Conservation (phyloP, 805 yeast species). For the Candida yuanshanica region DNA sequence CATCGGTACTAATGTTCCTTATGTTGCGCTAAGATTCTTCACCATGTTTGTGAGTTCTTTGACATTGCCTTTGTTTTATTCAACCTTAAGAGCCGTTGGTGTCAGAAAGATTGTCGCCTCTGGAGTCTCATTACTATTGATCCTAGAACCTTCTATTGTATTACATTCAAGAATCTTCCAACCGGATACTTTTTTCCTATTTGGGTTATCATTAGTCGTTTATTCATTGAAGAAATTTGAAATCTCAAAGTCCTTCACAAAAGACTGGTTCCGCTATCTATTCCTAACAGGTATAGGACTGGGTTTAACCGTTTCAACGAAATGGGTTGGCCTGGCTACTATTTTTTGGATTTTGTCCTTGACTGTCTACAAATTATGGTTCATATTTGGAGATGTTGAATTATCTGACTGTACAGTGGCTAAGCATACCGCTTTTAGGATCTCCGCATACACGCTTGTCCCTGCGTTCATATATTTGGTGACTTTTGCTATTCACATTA, state of each 20-base stretch:
- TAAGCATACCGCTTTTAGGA: slow-evolving; percentile 36
- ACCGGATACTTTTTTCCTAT: slow-evolving; percentile 39
- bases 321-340: slow-evolving; percentile 68
- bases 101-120: slow-evolving; percentile 46
- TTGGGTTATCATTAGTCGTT: slow-evolving; percentile 42
- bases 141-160: slow-evolving; percentile 59
- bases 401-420: slow-evolving; percentile 34
- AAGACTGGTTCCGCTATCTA: slow-evolving; percentile 49
- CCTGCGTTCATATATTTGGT: slow-evolving; percentile 57
- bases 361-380: slow-evolving; percentile 51
- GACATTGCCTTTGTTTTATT: slow-evolving; percentile 46
- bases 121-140: slow-evolving; percentile 44
- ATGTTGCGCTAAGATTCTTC: slow-evolving; percentile 49
- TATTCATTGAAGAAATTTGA: slow-evolving; percentile 47
- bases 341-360: slow-evolving; percentile 55
- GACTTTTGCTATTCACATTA: slow-evolving; percentile 53
- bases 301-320: slow-evolving; percentile 56
- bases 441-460: slow-evolving; percentile 38
- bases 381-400: slow-evolving; percentile 58
- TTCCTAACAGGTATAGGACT: slow-evolving; percentile 41
- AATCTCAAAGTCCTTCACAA: slow-evolving; percentile 37
- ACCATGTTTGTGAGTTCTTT: slow-evolving; percentile 51
- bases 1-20: slow-evolving; percentile 33
- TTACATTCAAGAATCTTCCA: slow-evolving; percentile 50
- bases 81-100: slow-evolving; percentile 49